Percentiles rank a stretch among this genome's conserved stretches.
phyloP scores from a whole-genome alignment of 73 alveolate genomes.

The Breviolum minutum region DNA sequence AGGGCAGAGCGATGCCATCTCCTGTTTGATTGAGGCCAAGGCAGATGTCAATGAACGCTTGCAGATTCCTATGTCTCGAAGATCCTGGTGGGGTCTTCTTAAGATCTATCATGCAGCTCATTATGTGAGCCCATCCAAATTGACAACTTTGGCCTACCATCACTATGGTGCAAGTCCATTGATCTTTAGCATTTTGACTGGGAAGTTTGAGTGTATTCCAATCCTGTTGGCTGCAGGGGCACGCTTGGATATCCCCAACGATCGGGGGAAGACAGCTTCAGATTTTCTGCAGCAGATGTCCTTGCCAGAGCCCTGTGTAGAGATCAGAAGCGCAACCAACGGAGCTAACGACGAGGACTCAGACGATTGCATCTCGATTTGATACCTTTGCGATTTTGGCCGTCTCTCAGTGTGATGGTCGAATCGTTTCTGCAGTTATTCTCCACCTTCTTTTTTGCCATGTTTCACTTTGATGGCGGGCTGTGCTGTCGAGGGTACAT shows the following conservation, averaged over 20 bases:
- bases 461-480: too few relatives aligned
- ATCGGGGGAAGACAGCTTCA: not conserved
- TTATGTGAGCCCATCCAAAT: not conserved
- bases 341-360: too few relatives aligned
- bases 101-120: not conserved
- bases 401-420: too few relatives aligned
- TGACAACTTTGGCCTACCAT: conserved; percentile 13
- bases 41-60: conserved; percentile 48
- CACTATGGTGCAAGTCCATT: conserved; percentile 24
- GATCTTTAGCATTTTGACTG: conserved; percentile 13
- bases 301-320: too few relatives aligned
- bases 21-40: not conserved
- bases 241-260: not conserved
- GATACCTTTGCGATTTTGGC: too few relatives aligned
- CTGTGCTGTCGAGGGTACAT: too few relatives aligned
- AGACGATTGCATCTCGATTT: too few relatives aligned
- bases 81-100: not conserved
- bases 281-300: not conserved
- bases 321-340: too few relatives aligned
- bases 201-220: not conserved
- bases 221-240: conserved; percentile 28
- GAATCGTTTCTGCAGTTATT: too few relatives aligned
- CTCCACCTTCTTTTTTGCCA: too few relatives aligned
- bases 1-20: not conserved
- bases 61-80: not conserved